Percentiles rank a stretch among this genome's conserved stretches.
phyloP scores from a whole-genome alignment of 2,329 filamentous ascomycete genomes.

The Fusarium tupiense region DNA sequence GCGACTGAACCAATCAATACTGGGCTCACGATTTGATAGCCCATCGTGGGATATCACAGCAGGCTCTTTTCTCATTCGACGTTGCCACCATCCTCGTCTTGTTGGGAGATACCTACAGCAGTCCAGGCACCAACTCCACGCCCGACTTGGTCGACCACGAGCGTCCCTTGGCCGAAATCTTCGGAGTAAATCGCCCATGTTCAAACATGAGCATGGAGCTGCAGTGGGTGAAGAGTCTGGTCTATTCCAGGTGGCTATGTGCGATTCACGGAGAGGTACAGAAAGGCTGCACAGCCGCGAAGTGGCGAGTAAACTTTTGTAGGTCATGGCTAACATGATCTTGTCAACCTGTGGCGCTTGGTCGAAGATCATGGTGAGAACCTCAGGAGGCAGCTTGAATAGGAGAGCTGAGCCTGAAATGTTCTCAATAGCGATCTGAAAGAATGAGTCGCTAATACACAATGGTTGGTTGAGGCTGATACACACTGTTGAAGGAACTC shows the following conservation, averaged over 20 bases:
- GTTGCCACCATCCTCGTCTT: slow-evolving; percentile 35
- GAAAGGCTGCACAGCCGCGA: slow-evolving; percentile 23
- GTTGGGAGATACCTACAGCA: slow-evolving; percentile 37
- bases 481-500: slow-evolving; percentile 22
- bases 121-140: slow-evolving; percentile 37
- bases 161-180: slow-evolving; percentile 27
- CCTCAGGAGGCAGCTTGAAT: slow-evolving; percentile 40
- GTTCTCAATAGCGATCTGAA: slow-evolving; percentile 1
- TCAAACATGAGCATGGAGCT: slow-evolving; percentile 17
- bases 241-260: slow-evolving; percentile 12
- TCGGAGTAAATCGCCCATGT: slow-evolving; percentile 24
- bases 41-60: background rate
- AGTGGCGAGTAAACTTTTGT: slow-evolving; percentile 36
- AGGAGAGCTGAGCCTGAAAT: slow-evolving; percentile 7
- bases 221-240: background rate
- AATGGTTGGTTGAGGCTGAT: background rate
- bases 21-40: background rate
- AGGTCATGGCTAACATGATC: slow-evolving; percentile 33
- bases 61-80: background rate
- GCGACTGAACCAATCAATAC: slow-evolving; percentile 26
- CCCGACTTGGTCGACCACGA: slow-evolving; percentile 14
- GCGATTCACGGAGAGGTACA: slow-evolving; percentile 24
- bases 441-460: slow-evolving; percentile 1
- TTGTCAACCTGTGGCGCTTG: slow-evolving; percentile 20
- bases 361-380: slow-evolving; percentile 39